A percentile compares a stretch with the other conserved stretches of the same genome.
Conservation (phyloP, 2,329 filamentous ascomycete species). For the Venturia nashicola region DNA sequence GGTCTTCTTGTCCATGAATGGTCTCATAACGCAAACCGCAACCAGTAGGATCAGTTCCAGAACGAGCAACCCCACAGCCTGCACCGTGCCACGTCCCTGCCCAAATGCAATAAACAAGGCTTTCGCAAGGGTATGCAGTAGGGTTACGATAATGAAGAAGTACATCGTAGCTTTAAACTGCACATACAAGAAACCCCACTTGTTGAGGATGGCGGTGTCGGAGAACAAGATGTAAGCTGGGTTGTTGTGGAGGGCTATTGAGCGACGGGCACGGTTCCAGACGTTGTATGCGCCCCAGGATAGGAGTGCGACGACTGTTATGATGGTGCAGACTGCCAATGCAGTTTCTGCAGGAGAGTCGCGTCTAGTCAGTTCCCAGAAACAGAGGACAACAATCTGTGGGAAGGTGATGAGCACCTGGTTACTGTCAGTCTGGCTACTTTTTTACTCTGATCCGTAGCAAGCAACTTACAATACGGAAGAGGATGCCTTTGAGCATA, state of each 20-base stretch:
- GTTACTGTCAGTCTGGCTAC: background rate
- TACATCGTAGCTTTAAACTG: constrained; percentile 93
- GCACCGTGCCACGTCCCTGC: constrained; percentile 57
- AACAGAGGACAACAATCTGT: constrained; percentile 76
- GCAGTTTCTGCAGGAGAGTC: constrained; percentile 81
- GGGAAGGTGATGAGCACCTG: constrained; percentile 72
- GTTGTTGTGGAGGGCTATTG: constrained; percentile 84
- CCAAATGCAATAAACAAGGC: constrained; percentile 75
- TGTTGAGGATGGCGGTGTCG: constrained; percentile 85
- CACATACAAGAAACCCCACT: constrained; percentile 96
- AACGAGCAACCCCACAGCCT: constrained; percentile 72
- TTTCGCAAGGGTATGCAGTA: constrained; percentile 75
- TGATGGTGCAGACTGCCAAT: constrained; percentile 76
- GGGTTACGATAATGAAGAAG: constrained; percentile 77
- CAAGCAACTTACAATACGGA: constrained; percentile 47
- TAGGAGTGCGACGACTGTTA: constrained; percentile 65
- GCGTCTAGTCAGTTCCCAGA: constrained; percentile 82
- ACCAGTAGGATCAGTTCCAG: constrained; percentile 72
- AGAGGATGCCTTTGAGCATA: constrained; percentile 85
- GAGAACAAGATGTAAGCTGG: constrained; percentile 95
- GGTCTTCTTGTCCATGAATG: constrained; percentile 98
- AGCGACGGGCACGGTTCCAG: constrained; percentile 75
- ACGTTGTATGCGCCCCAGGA: constrained; percentile 84
- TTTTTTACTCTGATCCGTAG: background rate
- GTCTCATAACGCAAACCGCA: constrained; percentile 64